A percentile compares a stretch with the other conserved stretches of the same genome.
phyloP scores from a whole-genome alignment of 2,329 filamentous ascomycete species.

The Diaporthe nobilis region DNA sequence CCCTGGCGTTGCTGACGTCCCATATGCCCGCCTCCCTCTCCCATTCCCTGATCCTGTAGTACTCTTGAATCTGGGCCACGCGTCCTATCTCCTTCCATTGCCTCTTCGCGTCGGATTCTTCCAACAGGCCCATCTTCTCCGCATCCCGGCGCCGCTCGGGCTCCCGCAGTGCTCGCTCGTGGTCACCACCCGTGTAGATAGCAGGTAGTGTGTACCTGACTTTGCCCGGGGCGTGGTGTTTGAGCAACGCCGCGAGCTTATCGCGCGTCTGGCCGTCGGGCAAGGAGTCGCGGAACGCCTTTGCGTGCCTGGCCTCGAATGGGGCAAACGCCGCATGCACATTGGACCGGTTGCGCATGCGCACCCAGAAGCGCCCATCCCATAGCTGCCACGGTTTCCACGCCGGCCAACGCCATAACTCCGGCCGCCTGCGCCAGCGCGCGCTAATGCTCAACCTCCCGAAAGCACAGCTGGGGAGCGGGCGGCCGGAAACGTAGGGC shows the following conservation, averaged over 20 bases:
- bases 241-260: constrained; percentile 60
- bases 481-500: constrained; percentile 59
- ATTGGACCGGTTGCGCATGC: constrained; percentile 59
- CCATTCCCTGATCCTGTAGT: not conserved
- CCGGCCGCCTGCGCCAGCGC: constrained; percentile 25
- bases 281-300: constrained; percentile 63
- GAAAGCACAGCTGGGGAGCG: constrained; percentile 48
- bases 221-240: constrained; percentile 67
- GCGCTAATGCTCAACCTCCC: constrained; percentile 42
- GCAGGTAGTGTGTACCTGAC: constrained; percentile 69
- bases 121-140: constrained; percentile 28
- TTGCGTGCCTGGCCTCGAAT: constrained; percentile 59
- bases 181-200: constrained; percentile 61
- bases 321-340: constrained; percentile 61
- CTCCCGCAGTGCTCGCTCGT: constrained; percentile 45
- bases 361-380: constrained; percentile 75
- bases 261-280: constrained; percentile 46
- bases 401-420: constrained; percentile 47
- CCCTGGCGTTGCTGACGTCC: not conserved
- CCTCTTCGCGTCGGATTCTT: constrained; percentile 8
- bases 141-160: constrained; percentile 44
- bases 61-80: constrained; percentile 5
- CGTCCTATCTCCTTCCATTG: constrained; percentile 16
- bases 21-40: not conserved
- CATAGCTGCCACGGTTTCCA: constrained; percentile 60